These are phyloP conservation scores for Laguncularia racemosa DNA, from an alignment of 345 rosid genomes.

Conservation along the genomic window DNA sequence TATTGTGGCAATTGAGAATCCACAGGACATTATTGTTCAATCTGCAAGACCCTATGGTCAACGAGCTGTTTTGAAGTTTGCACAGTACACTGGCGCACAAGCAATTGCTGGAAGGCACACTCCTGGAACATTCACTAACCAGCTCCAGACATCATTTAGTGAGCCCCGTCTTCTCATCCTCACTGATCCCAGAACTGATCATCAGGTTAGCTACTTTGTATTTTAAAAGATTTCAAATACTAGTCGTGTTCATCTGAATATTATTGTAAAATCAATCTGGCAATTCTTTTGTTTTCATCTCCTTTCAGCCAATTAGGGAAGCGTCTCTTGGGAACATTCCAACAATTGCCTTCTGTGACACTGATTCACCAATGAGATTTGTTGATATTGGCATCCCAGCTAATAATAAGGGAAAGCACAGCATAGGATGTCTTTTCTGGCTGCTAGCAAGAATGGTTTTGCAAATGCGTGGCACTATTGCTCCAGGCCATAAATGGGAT, in stretches of 20 bases:
- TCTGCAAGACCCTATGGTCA: slow-evolving; percentile 98
- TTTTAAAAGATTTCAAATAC: too few species aligned
- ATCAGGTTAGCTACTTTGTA: slow-evolving; percentile 40
- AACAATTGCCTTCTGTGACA: slow-evolving; percentile 89
- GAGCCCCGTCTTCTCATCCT: slow-evolving; percentile 86
- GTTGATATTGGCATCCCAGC: slow-evolving; percentile 94
- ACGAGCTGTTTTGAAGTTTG: slow-evolving; percentile 84
- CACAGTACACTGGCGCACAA: slow-evolving; percentile 81
- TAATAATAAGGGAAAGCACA: slow-evolving; percentile 91
- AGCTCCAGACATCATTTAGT: slow-evolving; percentile 78
- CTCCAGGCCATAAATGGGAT: slow-evolving; percentile 68
- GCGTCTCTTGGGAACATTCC: slow-evolving; percentile 93
- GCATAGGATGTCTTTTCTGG: slow-evolving; percentile 92
- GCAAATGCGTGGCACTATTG: slow-evolving; percentile 91
- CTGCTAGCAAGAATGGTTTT: slow-evolving; percentile 88
- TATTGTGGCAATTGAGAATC: slow-evolving; percentile 76
- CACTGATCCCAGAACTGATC: slow-evolving; percentile 90
- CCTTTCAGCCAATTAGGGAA: slow-evolving; percentile 88
- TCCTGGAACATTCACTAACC: slow-evolving; percentile 95
- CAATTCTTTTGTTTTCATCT: not conserved
- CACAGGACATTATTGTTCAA: slow-evolving; percentile 85
- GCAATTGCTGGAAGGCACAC: slow-evolving; percentile 98
- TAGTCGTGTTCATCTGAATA: not conserved
- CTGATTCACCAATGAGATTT: slow-evolving; percentile 84
- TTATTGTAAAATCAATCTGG: not conserved